phyloP scores from a whole-genome alignment of 1,139 yeast genomes.

The Groenewaldozyma sp. region DNA sequence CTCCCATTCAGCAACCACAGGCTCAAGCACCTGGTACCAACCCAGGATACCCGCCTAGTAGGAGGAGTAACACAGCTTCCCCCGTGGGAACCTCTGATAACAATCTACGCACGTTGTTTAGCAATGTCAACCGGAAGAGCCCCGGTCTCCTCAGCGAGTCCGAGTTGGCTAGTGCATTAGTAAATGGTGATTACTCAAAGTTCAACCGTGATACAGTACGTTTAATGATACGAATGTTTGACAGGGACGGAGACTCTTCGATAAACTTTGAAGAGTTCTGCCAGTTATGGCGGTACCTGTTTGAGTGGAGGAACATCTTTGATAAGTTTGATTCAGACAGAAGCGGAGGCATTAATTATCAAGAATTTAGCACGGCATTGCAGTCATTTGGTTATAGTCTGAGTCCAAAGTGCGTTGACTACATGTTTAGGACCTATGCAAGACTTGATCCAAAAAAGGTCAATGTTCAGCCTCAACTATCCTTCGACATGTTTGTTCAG shows the following conservation, averaged over 20 bases:
- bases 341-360: constrained; percentile 55
- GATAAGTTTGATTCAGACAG: constrained; percentile 53
- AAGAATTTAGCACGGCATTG: constrained; percentile 59
- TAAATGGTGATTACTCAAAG: constrained; percentile 52
- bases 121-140: constrained; percentile 23
- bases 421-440: constrained; percentile 53
- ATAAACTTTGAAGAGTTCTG: constrained; percentile 60
- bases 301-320: constrained; percentile 64
- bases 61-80: no score
- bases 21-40: no score
- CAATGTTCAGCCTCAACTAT: constrained; percentile 45
- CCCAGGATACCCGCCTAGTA: no score
- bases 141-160: constrained; percentile 50
- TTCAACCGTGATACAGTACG: constrained; percentile 55
- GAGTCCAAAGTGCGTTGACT: constrained; percentile 52
- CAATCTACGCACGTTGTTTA: constrained; percentile 21
- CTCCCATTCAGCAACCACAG: no score
- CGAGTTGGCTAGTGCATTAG: constrained; percentile 54
- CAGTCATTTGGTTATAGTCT: constrained; percentile 63
- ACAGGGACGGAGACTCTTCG: constrained; percentile 39
- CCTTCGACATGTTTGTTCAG: constrained; percentile 78
- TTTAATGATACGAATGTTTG: constrained; percentile 60
- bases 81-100: constrained; percentile 11
- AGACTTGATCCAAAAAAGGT: constrained; percentile 28
- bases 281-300: constrained; percentile 60